Evolutionary conservation across 1,139 yeast species (phyloP), one percentile per base, ranked within the genome.

Genomic region (Nakaseomyces delphensis): DNA sequence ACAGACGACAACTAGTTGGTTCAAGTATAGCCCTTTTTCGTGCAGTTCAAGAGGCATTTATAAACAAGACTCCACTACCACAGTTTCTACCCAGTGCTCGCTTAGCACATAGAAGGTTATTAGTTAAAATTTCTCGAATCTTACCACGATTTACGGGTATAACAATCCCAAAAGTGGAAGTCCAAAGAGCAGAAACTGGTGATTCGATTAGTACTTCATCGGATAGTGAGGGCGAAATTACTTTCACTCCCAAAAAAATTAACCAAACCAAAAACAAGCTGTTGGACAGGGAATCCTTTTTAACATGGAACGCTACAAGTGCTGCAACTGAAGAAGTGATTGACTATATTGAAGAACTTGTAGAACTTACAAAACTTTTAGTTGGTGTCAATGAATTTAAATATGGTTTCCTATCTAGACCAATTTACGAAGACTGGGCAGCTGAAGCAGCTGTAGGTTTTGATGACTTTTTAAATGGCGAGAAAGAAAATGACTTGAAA

Each of bases 231-330:
- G 39, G 43, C 21, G 42, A 27, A 36, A 10, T 38, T 13, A 38
- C 32, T 9, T 38, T 38, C 18, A 18, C 25, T 2, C 19, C 33
- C 3, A 38, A 38, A 10, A 16, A 24, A 19, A 14, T 16, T 5
- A 38, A 24, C n/a, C 15, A 11, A 19, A 27, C 10, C 14, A 27
- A 16, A n/a, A 38, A 38, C 7, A 57, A 55, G 21, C 51, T 48
- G 29, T 45, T 60, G 16, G 50, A 68, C n/a, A 64, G 65, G 40
- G 68, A 64, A 42, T 66, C 64, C 44, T 68, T 68, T 47, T 58
- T 72, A 54, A 64, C 72, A 40, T 73, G 77, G 77, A 72, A 71
- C 49, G 77, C 77, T 1, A 59, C 73, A 1, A 67, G 69, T 44
- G 67, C 73, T 2, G 74, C 74, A 0, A 53, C 68, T 2, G 76